Conservation (phyloP, 148 eudicot species). For the Fagopyrum tataricum region DNA sequence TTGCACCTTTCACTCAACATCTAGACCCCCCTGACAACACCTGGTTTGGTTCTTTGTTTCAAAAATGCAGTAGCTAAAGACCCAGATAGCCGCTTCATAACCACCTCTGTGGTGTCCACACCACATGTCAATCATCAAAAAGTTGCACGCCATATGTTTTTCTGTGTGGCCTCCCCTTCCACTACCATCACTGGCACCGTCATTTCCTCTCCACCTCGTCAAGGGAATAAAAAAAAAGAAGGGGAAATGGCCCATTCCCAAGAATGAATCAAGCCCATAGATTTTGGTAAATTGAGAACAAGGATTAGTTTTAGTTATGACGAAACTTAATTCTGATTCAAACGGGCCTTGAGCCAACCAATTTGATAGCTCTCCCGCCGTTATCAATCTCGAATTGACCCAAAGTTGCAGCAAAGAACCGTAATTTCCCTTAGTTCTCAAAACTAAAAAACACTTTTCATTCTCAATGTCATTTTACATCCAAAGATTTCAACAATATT, state of each 20-base stretch:
- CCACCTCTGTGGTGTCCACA: no score
- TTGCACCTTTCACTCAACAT: neutral
- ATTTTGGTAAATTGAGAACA: neutral
- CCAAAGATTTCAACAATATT: neutral
- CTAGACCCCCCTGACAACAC: neutral
- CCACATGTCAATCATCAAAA: no score
- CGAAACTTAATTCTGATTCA: neutral
- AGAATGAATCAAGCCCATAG: neutral
- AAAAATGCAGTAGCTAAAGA: neutral
- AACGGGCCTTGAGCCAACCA: neutral
- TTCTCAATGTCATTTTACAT: neutral
- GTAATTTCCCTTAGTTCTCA: neutral
- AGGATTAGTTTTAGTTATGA: neutral
- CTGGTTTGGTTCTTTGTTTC: neutral
- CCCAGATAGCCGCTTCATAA: neutral
- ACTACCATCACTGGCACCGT: no score
- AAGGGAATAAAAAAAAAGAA: neutral
- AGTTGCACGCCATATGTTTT: no score
- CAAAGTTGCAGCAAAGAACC: neutral
- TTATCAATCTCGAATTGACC: neutral
- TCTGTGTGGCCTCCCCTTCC: no score
- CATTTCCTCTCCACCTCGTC: neutral
- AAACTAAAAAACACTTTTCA: neutral
- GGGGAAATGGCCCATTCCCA: neutral
- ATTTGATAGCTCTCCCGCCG: neutral